A percentile compares a stretch with the other conserved stretches of the same genome.
Evolutionary conservation across 73 alveolate genomes (phyloP).

Genomic region (Paramecium caudatum): DNA sequence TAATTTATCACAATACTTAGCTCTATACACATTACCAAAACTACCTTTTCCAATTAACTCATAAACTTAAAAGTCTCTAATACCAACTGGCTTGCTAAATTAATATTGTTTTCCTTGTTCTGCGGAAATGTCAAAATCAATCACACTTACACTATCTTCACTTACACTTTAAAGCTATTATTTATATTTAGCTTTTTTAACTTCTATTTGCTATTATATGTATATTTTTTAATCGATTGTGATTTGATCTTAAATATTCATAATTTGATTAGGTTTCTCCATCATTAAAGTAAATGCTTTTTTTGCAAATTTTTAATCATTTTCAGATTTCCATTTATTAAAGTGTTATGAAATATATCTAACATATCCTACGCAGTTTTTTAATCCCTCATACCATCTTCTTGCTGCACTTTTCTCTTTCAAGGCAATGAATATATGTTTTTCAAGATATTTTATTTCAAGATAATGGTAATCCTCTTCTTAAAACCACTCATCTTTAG

Average conservation of each 20-base stretch:
- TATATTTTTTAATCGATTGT: conserved; percentile 8
- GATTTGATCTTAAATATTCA: not conserved
- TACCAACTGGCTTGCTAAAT: not conserved
- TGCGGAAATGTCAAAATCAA: not conserved
- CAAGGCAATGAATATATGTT: conserved; percentile 40
- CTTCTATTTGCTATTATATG: not conserved
- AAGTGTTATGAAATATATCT: not conserved
- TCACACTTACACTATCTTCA: not conserved
- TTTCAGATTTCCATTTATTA: not conserved
- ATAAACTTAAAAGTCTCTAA: not conserved
- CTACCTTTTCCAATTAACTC: conserved; percentile 34
- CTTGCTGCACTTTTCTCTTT: conserved; percentile 43
- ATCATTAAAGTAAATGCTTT: conserved; percentile 10
- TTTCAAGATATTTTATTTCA: conserved; percentile 14
- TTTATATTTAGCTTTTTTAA: conserved; percentile 28
- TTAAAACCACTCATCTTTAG: conserved; percentile 60
- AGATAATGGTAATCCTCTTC: conserved; percentile 1
- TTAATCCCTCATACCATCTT: conserved; percentile 55
- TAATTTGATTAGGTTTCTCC: conserved; percentile 36
- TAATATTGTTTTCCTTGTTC: not conserved
- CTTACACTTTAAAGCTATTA: conserved; percentile 50
- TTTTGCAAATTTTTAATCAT: not conserved
- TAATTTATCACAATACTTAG: not conserved
- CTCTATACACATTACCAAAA: conserved; percentile 45
- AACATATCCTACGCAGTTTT: conserved; percentile 62